phyloP scores from a whole-genome alignment of 257 asterid species.

The Cordia subcordata region DNA sequence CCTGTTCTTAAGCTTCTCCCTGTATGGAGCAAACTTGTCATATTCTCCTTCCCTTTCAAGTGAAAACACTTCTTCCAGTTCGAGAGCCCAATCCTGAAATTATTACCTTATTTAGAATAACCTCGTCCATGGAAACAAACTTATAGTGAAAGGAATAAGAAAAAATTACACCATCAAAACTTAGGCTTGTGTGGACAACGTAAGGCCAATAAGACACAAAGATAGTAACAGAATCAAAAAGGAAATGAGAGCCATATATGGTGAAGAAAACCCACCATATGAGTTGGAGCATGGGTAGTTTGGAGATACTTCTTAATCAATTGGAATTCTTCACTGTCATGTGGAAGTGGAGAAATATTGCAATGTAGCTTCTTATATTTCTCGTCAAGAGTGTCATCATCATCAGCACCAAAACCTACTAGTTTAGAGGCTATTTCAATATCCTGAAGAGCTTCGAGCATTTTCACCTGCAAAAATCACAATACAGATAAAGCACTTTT shows the following conservation, averaged over 20 bases:
- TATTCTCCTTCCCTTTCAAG: constrained; percentile 85
- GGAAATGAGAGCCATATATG: constrained; percentile 18
- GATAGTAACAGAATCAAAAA: background rate
- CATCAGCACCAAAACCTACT: constrained; percentile 74
- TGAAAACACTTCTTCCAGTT: constrained; percentile 86
- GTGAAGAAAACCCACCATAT: constrained; percentile 54
- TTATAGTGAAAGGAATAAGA: background rate
- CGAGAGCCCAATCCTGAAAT: constrained; percentile 84
- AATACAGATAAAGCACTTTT: background rate
- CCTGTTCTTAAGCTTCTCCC: constrained; percentile 73
- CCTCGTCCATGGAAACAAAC: background rate
- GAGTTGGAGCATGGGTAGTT: constrained; percentile 94
- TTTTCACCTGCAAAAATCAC: constrained; percentile 64
- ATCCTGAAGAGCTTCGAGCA: constrained; percentile 99
- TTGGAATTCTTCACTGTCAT: constrained; percentile 65
- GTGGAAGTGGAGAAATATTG: constrained; percentile 75
- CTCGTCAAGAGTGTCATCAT: constrained; percentile 66
- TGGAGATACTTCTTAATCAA: constrained; percentile 84
- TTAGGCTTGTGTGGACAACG: no score
- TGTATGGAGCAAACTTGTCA: constrained; percentile 69
- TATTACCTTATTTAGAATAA: background rate
- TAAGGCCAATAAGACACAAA: no score
- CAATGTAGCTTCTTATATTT: constrained; percentile 75
- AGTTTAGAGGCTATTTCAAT: constrained; percentile 94
- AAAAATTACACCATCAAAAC: background rate